phyloP scores from a whole-genome alignment of 495 filamentous ascomycete species.

The Platismatia glauca region DNA sequence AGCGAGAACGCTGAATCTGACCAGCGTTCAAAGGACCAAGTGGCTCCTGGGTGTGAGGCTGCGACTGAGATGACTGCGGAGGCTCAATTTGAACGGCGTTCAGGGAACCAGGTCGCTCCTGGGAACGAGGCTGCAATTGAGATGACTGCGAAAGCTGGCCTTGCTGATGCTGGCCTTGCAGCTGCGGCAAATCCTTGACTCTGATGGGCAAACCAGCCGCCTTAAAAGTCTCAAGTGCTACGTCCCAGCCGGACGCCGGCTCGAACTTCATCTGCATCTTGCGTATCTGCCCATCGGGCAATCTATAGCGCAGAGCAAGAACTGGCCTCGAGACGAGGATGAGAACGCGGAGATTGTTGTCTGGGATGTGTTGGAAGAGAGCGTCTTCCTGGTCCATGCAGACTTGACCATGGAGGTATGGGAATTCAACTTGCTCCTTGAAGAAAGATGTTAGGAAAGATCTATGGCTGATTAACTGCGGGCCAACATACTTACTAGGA shows the following conservation, averaged over 20 bases:
- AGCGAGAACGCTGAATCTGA: neutral
- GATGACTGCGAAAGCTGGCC: neutral
- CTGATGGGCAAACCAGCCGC: slow-evolving; percentile 19
- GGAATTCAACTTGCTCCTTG: slow-evolving; percentile 23
- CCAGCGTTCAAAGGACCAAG: neutral
- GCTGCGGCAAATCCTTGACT: slow-evolving; percentile 5
- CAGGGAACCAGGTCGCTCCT: neutral
- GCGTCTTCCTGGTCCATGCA: slow-evolving; percentile 13
- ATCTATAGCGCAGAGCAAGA: slow-evolving; percentile 22
- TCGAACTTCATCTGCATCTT: slow-evolving; percentile 23
- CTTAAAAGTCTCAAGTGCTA: slow-evolving; percentile 10
- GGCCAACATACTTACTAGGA: slow-evolving; percentile 17
- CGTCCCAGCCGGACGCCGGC: slow-evolving; percentile 13
- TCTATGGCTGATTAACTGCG: neutral
- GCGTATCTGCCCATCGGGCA: slow-evolving; percentile 20
- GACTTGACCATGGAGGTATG: slow-evolving; percentile 16
- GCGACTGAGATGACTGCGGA: neutral
- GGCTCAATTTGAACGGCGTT: neutral
- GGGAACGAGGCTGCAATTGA: neutral
- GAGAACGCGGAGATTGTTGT: slow-evolving; percentile 14
- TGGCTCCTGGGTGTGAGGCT: neutral
- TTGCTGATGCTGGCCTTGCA: neutral
- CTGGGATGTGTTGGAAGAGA: slow-evolving; percentile 11
- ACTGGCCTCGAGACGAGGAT: slow-evolving; percentile 15
- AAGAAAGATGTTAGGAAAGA: neutral